phyloP scores from a whole-genome alignment of 768 basidiomycete genomes.

The Macrolepiota fuliginosa region DNA sequence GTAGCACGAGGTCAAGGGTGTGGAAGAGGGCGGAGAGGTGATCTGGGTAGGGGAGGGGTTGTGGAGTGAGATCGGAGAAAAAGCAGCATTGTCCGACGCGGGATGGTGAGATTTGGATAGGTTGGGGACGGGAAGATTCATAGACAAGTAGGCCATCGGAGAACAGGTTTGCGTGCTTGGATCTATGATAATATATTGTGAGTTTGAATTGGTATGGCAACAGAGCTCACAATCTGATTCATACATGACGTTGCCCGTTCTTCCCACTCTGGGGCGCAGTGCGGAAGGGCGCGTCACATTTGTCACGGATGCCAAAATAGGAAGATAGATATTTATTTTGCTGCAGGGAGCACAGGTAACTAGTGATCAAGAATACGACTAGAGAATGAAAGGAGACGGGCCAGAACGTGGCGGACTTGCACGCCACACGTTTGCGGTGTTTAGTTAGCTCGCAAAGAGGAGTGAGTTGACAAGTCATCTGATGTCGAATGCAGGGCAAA shows the following conservation, averaged over 20 bases:
- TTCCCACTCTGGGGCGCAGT: neutral
- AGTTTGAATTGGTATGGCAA: slow-evolving; percentile 5
- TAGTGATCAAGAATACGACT: neutral
- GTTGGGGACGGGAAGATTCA: too few species aligned
- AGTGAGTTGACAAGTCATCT: slow-evolving; percentile 13
- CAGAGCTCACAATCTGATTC: slow-evolving; percentile 6
- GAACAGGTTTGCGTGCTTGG: too few species aligned
- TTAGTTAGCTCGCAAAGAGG: slow-evolving; percentile 5
- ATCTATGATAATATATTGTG: too few species aligned
- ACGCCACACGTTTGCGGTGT: slow-evolving; percentile 26
- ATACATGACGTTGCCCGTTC: slow-evolving; percentile 4
- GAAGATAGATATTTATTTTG: slow-evolving; percentile 3
- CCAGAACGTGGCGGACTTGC: slow-evolving; percentile 19
- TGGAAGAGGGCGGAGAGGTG: neutral
- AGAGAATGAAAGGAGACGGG: neutral
- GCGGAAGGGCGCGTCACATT: neutral
- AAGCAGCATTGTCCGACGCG: neutral
- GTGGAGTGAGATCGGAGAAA: neutral
- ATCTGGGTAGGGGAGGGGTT: neutral
- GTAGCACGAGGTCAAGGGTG: neutral
- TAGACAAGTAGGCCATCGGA: too few species aligned
- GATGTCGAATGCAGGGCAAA: slow-evolving; percentile 19
- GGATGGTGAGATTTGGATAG: neutral
- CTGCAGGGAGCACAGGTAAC: too few species aligned
- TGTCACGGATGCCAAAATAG: neutral